Conservation (phyloP, 371 early-diverging fungal species). For the Lichtheimia corymbifera region DNA sequence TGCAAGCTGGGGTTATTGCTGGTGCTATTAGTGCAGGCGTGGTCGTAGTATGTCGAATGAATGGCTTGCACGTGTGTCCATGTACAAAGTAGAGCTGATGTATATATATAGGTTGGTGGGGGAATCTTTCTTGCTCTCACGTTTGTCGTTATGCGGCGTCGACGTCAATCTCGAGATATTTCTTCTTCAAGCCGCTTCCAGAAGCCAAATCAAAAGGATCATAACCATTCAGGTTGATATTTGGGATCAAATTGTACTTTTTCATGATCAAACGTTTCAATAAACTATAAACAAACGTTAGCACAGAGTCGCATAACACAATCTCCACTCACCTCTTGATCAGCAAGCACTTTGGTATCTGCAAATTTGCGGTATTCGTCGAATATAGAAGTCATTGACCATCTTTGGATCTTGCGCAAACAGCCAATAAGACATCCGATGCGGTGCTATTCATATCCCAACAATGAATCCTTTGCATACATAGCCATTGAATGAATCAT, state of each 20-base stretch:
- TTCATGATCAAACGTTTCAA: constrained; percentile 69
- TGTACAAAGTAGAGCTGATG: not conserved
- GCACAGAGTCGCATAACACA: not conserved
- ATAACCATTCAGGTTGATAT: constrained; percentile 59
- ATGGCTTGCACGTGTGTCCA: not conserved
- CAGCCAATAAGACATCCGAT: constrained; percentile 94
- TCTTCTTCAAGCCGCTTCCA: too few relatives aligned
- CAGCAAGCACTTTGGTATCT: constrained; percentile 87
- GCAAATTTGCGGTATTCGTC: constrained; percentile 94
- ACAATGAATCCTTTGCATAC: not conserved
- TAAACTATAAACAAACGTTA: constrained; percentile 49
- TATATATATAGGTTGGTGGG: constrained; percentile 25
- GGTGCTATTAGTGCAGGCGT: constrained; percentile 40
- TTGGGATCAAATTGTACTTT: constrained; percentile 53
- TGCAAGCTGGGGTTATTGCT: constrained; percentile 37
- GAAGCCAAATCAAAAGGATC: not conserved
- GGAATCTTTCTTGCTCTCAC: constrained; percentile 26
- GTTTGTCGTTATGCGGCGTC: constrained; percentile 17
- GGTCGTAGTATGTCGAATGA: constrained; percentile 25
- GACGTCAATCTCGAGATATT: constrained; percentile 5
- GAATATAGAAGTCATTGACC: constrained; percentile 95
- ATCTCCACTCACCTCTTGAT: constrained; percentile 81
- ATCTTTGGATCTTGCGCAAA: constrained; percentile 88
- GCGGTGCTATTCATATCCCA: constrained; percentile 60
- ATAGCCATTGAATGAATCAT: too few relatives aligned